phyloP scores from a whole-genome alignment of 176 grass and related monocot species.

The Areca catechu region DNA sequence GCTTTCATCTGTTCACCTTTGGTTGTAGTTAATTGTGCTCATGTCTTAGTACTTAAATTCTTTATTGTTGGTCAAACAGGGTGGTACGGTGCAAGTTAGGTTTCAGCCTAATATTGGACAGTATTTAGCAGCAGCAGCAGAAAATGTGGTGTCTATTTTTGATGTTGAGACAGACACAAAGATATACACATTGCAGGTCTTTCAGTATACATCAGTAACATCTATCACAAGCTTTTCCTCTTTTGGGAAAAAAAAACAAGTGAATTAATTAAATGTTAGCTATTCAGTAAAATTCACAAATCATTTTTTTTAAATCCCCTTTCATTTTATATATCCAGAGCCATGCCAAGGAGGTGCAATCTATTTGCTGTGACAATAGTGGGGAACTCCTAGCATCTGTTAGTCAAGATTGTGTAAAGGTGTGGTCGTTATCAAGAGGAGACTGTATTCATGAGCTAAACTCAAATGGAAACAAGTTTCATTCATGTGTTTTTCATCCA shows the following conservation, averaged over 20 bases:
- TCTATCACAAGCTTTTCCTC: not conserved
- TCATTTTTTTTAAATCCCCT: not conserved
- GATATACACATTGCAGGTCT: constrained; percentile 63
- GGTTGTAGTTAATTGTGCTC: not conserved
- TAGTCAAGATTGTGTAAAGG: constrained; percentile 92
- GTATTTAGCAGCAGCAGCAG: constrained; percentile 64
- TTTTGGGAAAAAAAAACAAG: too few species aligned
- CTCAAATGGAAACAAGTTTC: constrained; percentile 94
- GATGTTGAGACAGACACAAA: constrained; percentile 71
- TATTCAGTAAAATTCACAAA: not conserved
- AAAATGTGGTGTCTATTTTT: constrained; percentile 66
- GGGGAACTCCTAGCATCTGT: constrained; percentile 80
- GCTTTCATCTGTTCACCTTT: not conserved
- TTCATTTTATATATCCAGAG: constrained; percentile 39
- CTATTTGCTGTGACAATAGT: constrained; percentile 87
- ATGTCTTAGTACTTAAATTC: not conserved
- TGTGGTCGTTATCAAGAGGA: constrained; percentile 76
- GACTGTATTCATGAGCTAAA: constrained; percentile 87
- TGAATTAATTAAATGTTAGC: too few species aligned
- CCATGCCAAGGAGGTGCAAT: constrained; percentile 73
- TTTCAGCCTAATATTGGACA: constrained; percentile 83
- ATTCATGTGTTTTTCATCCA: constrained; percentile 93
- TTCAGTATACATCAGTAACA: constrained; percentile 10
- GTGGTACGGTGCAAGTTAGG: constrained; percentile 62
- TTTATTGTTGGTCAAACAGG: too few species aligned